Conservation (phyloP, 2,329 filamentous ascomycete genomes). For the Talaromyces sp. region DNA sequence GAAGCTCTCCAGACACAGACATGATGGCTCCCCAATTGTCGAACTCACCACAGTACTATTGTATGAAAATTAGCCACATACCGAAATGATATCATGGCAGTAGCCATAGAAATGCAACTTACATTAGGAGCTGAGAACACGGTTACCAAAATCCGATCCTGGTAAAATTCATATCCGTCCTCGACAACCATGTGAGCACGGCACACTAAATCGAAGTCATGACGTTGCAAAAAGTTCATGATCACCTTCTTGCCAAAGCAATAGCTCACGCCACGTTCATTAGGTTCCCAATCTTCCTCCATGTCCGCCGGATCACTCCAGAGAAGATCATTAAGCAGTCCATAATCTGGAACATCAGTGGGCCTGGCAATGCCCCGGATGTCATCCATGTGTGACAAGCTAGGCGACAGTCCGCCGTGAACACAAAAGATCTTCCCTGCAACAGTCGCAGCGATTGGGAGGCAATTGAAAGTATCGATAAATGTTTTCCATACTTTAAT, state of each 20-base stretch:
- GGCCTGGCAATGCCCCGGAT: constrained; percentile 94
- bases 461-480: constrained; percentile 91
- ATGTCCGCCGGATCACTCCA: constrained; percentile 99
- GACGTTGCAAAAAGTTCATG: constrained; percentile 87
- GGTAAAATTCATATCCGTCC: constrained; percentile 98
- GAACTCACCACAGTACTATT: constrained; percentile 96
- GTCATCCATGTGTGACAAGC: constrained; percentile 94
- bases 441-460: constrained; percentile 95
- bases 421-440: constrained; percentile 98
- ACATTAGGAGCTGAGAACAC: constrained; percentile 98
- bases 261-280: constrained; percentile 95
- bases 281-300: constrained; percentile 97
- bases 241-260: constrained; percentile 99
- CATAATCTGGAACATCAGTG: constrained; percentile 96
- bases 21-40: constrained; percentile 99
- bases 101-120: constrained; percentile 47
- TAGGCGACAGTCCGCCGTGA: constrained; percentile 90
- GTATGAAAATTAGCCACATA: constrained; percentile 16
- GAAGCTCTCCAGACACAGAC: constrained; percentile 89
- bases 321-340: constrained; percentile 87
- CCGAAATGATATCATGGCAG: neutral
- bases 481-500: constrained; percentile 99
- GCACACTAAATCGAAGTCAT: constrained; percentile 97
- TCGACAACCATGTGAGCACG: constrained; percentile 99
- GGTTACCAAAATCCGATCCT: constrained; percentile 89